A percentile compares a stretch with the other conserved stretches of the same genome.
phyloP scores from a whole-genome alignment of 192 early-diverging fungal genomes.

The Coemansia biformis region DNA sequence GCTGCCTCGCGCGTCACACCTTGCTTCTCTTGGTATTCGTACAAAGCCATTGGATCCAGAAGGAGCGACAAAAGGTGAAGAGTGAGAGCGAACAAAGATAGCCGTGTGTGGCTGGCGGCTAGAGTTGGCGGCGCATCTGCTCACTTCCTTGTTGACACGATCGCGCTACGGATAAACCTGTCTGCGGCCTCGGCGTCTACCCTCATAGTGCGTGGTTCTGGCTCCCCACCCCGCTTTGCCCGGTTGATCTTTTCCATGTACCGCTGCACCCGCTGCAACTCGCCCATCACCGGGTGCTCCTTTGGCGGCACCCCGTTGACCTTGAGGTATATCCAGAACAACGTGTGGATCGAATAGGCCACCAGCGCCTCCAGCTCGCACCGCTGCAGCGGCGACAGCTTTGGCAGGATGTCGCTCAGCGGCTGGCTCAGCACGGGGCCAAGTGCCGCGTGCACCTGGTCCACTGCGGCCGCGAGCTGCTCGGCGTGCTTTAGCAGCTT shows the following conservation, averaged over 20 bases:
- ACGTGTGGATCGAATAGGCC: slow-evolving; percentile 54
- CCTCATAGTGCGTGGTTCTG: slow-evolving; percentile 23
- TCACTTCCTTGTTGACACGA: slow-evolving; percentile 15
- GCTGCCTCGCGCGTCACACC: too few relatives aligned
- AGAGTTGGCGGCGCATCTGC: too few relatives aligned
- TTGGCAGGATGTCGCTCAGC: slow-evolving; percentile 41
- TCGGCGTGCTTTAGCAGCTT: slow-evolving; percentile 31
- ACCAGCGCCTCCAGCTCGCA: slow-evolving; percentile 56
- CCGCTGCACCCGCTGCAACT: slow-evolving; percentile 47
- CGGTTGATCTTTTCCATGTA: slow-evolving; percentile 51
- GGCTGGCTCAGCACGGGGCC: slow-evolving; percentile 33
- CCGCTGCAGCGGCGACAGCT: slow-evolving; percentile 49
- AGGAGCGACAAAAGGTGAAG: too few relatives aligned
- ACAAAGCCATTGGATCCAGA: too few relatives aligned
- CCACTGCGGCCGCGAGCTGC: slow-evolving; percentile 28
- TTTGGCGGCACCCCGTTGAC: slow-evolving; percentile 52
- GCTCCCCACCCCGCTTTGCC: slow-evolving; percentile 29
- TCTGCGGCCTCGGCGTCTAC: slow-evolving; percentile 52
- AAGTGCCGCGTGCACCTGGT: slow-evolving; percentile 26
- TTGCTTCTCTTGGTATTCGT: too few relatives aligned
- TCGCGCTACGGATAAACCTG: slow-evolving; percentile 47
- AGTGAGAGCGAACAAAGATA: too few relatives aligned
- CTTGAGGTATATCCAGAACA: slow-evolving; percentile 53
- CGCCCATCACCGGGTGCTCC: slow-evolving; percentile 54
- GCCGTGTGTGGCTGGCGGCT: too few relatives aligned